phyloP scores from a whole-genome alignment of 805 yeast species.

The Candida coleopterorum region DNA sequence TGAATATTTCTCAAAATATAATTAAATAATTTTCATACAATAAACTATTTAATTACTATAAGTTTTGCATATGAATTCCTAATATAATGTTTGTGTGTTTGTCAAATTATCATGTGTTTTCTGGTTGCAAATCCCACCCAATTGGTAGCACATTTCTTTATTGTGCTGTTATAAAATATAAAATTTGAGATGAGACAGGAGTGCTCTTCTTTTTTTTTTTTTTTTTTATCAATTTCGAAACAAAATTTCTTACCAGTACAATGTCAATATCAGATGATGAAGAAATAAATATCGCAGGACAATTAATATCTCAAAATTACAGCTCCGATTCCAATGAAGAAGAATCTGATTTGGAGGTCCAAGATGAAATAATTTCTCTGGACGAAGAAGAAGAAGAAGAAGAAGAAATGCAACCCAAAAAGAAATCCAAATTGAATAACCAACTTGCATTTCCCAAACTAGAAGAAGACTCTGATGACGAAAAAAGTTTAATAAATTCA shows the following conservation, averaged over 20 bases:
- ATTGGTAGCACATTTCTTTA: too few relatives aligned
- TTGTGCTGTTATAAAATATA: too few relatives aligned
- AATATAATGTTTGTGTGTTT: too few relatives aligned
- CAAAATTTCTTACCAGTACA: neutral
- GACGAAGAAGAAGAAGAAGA: slow-evolving; percentile 46
- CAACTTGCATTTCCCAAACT: slow-evolving; percentile 40
- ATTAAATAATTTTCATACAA: too few relatives aligned
- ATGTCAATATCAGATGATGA: slow-evolving; percentile 39
- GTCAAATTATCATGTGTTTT: too few relatives aligned
- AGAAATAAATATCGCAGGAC: slow-evolving; percentile 58
- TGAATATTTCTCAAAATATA: too few relatives aligned
- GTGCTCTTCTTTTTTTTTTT: neutral
- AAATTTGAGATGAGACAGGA: too few relatives aligned
- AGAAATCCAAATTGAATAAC: slow-evolving; percentile 16
- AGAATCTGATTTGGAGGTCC: slow-evolving; percentile 29
- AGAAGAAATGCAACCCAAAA: slow-evolving; percentile 22
- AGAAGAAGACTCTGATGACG: slow-evolving; percentile 47
- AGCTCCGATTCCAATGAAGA: slow-evolving; percentile 26
- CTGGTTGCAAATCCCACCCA: too few relatives aligned
- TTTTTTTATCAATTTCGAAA: neutral
- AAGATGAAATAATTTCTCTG: slow-evolving; percentile 46
- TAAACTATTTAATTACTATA: too few relatives aligned
- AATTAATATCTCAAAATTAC: slow-evolving; percentile 46
- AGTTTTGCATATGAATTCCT: too few relatives aligned
- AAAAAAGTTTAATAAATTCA: slow-evolving; percentile 24